Base-by-base conservation (phyloP, 441 rosid genomes). In the Pelargonium fulgidum region DNA sequence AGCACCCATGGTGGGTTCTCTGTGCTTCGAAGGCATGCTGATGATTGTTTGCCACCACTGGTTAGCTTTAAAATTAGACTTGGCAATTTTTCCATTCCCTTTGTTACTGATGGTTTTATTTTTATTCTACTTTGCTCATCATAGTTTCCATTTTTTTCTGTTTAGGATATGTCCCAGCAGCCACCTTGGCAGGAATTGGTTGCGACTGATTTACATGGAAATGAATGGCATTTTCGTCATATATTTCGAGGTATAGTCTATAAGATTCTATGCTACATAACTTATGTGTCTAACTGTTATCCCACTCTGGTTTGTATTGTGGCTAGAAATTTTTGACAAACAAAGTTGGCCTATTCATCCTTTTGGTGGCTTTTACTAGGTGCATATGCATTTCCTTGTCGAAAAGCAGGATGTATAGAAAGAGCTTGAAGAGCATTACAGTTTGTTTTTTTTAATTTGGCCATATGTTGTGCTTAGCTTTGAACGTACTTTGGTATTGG, bases 1-100 rank as follows among this genome's bases (percentile, higher is more conserved):
- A 92, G 99, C 79, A 95, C 99, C 7, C 99, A 94, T 42, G 98
- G 99, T 67, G 99, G 99, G 20, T 94, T 94, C 80, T 94, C 99
- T 7, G 99, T 94, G 14, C 91, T 92, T 24, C 80, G 98, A 56
- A 82, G 99, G 42, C 99, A 94, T 74, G 99, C 97, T 0, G 98
- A 92, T 82, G 99, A 94, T 75, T 94, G 99, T 77, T 89, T 94
- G n/a, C 99, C 99, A 0, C 92, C 94, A 39, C 79, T 94, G 97
- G 99, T 94, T 68, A 44, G 96, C 81, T 64, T 47, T 24, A 56
- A 19, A 56, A 7, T 56, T 56, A 7, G 19, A 17, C 20, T 56
- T 56, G 12, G 62, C 62, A 5, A 56, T 8, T 56, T 3, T 19
- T 17, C 1, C n/a, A 56, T 56, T 56, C 24, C 10, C 24, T 56